phyloP scores from a whole-genome alignment of 2,329 filamentous ascomycete genomes.

The Calonectria hawksworthii region DNA sequence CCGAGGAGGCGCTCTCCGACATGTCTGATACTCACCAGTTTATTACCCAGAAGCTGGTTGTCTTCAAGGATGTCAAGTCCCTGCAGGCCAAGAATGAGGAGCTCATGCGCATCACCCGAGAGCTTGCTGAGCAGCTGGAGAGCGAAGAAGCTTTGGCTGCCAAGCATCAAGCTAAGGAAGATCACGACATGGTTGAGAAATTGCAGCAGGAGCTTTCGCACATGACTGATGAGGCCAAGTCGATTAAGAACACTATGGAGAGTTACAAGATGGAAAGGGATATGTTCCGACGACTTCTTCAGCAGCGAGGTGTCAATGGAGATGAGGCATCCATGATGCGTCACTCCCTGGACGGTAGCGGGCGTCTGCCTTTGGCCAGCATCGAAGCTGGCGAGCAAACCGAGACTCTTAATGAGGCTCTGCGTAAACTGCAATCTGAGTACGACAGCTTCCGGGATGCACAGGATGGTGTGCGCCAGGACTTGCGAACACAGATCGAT shows the following conservation, averaged over 20 bases:
- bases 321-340: slow-evolving; percentile 80
- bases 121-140: slow-evolving; percentile 91
- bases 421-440: slow-evolving; percentile 90
- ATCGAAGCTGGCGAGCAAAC: slow-evolving; percentile 70
- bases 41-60: slow-evolving; percentile 90
- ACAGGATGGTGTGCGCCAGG: slow-evolving; percentile 82
- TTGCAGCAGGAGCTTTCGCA: slow-evolving; percentile 81
- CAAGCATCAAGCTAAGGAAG: slow-evolving; percentile 73
- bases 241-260: slow-evolving; percentile 86
- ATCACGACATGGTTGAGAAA: slow-evolving; percentile 80
- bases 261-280: slow-evolving; percentile 96
- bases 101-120: slow-evolving; percentile 84
- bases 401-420: slow-evolving; percentile 77
- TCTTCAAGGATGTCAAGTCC: slow-evolving; percentile 88
- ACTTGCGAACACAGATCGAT: slow-evolving; percentile 88
- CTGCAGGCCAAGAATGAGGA: slow-evolving; percentile 91
- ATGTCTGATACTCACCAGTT: slow-evolving; percentile 89
- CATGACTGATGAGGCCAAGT: slow-evolving; percentile 86
- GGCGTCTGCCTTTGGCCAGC: slow-evolving; percentile 68
- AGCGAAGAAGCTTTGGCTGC: slow-evolving; percentile 84
- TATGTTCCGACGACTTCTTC: slow-evolving; percentile 95
- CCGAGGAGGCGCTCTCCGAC: slow-evolving; percentile 78
- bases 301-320: slow-evolving; percentile 73
- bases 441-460: slow-evolving; percentile 93
- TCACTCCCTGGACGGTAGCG: slow-evolving; percentile 73